Evolutionary conservation across 345 rosid species (phyloP), one percentile per base, ranked within the genome.

Genomic region (Acer campestre): DNA sequence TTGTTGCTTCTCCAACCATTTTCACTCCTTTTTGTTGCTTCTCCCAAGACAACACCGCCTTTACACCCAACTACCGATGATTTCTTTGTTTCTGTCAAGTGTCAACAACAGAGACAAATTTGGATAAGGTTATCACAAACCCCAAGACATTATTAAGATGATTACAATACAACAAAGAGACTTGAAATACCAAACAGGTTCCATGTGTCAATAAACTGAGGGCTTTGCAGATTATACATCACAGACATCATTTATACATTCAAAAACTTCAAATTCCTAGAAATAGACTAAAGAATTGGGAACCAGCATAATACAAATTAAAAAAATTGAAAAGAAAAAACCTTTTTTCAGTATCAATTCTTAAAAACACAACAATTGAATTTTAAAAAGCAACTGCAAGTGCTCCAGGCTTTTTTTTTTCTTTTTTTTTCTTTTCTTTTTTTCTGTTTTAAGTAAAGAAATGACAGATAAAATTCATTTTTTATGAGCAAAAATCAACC

Each of bases 1-100:
- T 80, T 69, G 62, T 83, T 66, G 61, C 76, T 71, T 77, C 85
- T 20, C 86, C 89, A 22, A 72, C 82, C 88, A 86, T 86, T 61
- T 72, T 56, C 38, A 67, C 49, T 23, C 40, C 27, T 11, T 10
- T 56, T 9, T 42, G 64, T 14, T 16, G 22, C 23, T 71, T 40
- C 18, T n/a, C 80, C 62, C 11, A 53, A 40, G 49, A 68, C 35
- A 67, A 69, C 82, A 69, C 88, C 86, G 73, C 81, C 77, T 70
- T 42, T 46, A 44, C 42, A 56, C 1, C 53, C 27, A 25, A 25
- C 27, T 38, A 77, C 58, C 56, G 68, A 77, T 46, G 42, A 67
- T 68, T 66, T 12, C 62, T 87, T 71, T 73, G 79, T 81, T 70
- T 80, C 88, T 81, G 80, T 71, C 27, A 25, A 25, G 31, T 2